A percentile compares a stretch with the other conserved stretches of the same genome.
These are phyloP conservation scores for Aspergillus ostianus DNA, from an alignment of 495 filamentous ascomycete genomes.

Conservation along the genomic window DNA sequence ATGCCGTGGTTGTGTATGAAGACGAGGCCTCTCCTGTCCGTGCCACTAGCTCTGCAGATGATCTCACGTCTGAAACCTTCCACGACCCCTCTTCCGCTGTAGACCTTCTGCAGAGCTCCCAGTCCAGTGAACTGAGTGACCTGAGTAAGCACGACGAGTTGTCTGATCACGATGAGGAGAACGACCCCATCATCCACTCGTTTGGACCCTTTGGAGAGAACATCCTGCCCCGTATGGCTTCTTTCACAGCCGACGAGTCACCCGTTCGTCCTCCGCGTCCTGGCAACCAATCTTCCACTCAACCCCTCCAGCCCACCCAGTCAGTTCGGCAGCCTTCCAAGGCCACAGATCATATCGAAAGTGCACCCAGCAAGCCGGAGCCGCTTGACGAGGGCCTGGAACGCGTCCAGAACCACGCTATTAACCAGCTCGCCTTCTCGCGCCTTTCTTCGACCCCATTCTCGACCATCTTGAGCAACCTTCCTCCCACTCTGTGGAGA, in stretches of 20 bases:
- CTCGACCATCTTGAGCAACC: conserved; percentile 78
- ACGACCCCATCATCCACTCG: conserved; percentile 85
- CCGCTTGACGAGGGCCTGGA: conserved; percentile 35
- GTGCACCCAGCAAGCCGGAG: conserved; percentile 29
- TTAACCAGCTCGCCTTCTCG: conserved; percentile 96
- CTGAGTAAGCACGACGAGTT: conserved; percentile 57
- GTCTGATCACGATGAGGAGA: conserved; percentile 85
- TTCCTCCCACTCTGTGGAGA: conserved; percentile 65
- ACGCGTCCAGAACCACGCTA: conserved; percentile 68
- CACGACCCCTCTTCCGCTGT: conserved; percentile 25
- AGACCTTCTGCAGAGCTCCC: conserved; percentile 38
- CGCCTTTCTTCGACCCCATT: conserved; percentile 90
- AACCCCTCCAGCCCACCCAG: conserved; percentile 37
- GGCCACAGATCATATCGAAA: conserved; percentile 24
- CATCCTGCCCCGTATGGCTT: conserved; percentile 73
- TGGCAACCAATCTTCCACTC: conserved; percentile 29
- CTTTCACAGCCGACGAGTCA: conserved; percentile 60
- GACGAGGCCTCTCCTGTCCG: conserved; percentile 50
- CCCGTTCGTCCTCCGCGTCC: conserved; percentile 45
- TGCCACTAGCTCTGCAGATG: conserved; percentile 29
- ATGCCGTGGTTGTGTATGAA: conserved; percentile 62
- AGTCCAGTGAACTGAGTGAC: conserved; percentile 61
- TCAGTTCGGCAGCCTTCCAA: conserved; percentile 37
- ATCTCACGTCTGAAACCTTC: conserved; percentile 22
- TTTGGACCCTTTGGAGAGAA: conserved; percentile 87